These are phyloP conservation scores for Tuber microsphaerosporum DNA, from an alignment of 495 filamentous ascomycete genomes.

Conservation along the genomic window DNA sequence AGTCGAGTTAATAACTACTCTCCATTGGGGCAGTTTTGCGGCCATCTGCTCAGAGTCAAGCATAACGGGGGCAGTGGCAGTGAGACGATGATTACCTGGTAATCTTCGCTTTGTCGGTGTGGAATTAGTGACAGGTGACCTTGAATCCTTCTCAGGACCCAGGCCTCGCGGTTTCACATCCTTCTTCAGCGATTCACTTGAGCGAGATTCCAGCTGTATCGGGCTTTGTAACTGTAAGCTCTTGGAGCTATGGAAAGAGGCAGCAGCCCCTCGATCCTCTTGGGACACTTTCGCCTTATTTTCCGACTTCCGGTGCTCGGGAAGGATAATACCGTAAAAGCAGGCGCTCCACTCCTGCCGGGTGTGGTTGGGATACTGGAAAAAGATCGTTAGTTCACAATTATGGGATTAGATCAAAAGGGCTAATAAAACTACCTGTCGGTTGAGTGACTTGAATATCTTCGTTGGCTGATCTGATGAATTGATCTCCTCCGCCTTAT, in stretches of 20 bases:
- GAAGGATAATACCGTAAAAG: conserved; percentile 23
- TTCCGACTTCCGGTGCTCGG: conserved; percentile 8
- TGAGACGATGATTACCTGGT: neutral
- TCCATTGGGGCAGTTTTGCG: neutral
- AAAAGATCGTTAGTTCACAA: neutral
- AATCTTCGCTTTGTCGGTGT: neutral
- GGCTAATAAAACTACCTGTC: neutral
- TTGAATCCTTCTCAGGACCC: neutral
- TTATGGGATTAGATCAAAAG: neutral
- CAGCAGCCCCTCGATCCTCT: neutral
- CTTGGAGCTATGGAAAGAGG: neutral
- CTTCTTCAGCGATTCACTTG: neutral
- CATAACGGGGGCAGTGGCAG: neutral
- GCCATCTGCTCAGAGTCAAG: neutral
- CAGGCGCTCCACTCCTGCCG: conserved; percentile 14
- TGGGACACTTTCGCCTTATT: neutral
- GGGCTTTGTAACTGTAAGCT: conserved; percentile 1
- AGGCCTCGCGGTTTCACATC: neutral
- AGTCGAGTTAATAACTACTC: neutral
- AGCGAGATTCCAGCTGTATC: conserved; percentile 2
- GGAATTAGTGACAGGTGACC: neutral
- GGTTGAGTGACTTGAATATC: neutral
- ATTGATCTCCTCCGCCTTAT: conserved; percentile 18
- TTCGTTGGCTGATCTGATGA: neutral
- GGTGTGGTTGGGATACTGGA: conserved; percentile 20